These are phyloP conservation scores for Lodderomyces pseudojiufengensis DNA, from an alignment of 1,139 yeast genomes.

Conservation along the genomic window DNA sequence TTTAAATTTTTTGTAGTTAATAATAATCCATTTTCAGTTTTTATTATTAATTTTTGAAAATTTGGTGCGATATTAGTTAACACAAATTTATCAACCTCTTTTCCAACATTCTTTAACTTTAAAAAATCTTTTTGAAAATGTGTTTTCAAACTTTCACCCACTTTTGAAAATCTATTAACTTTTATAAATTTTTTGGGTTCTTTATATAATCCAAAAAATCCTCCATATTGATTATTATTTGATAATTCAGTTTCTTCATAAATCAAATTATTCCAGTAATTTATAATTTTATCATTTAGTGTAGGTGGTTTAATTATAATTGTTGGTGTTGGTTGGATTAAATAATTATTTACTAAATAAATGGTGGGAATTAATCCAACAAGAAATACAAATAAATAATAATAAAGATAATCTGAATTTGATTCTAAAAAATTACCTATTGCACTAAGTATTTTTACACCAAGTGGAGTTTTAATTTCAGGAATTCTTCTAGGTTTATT, in stretches of 20 bases:
- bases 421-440: conserved; percentile 16
- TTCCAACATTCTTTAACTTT: too few species aligned
- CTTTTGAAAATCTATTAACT: conserved; percentile 9
- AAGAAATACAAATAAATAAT: conserved; percentile 15
- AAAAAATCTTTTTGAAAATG: too few species aligned
- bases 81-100: too few species aligned
- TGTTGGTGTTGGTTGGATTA: background rate
- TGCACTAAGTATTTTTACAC: background rate
- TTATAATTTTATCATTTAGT: conserved; percentile 10
- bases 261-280: conserved; percentile 12
- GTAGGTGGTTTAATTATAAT: conserved; percentile 7
- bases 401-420: conserved; percentile 19
- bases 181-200: conserved; percentile 6
- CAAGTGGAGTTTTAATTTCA: background rate
- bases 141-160: background rate
- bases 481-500: background rate
- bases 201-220: conserved; percentile 3
- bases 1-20: too few species aligned
- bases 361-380: conserved; percentile 10
- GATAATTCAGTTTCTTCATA: conserved; percentile 13
- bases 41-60: too few species aligned
- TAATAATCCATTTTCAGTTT: too few species aligned
- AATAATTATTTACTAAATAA: conserved; percentile 5
- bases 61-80: too few species aligned
- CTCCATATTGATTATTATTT: background rate